Base-by-base conservation (phyloP, 2,329 filamentous ascomycete genomes). In the Colletotrichum plurivorum region DNA sequence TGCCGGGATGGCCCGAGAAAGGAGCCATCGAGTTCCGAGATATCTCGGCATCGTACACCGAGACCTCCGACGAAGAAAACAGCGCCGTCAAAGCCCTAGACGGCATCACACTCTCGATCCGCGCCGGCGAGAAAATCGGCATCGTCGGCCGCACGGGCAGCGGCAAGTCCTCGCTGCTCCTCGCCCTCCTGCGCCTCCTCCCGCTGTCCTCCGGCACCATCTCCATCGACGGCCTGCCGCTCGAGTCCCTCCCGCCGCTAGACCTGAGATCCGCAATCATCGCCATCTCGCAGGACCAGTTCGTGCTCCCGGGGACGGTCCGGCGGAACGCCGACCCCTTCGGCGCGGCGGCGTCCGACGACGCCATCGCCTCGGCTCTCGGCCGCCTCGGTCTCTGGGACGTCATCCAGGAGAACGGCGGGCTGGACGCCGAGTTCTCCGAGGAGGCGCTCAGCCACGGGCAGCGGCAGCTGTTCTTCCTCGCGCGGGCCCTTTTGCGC, bases 311-410 rank as follows among this genome's bases (percentile, higher is more conserved):
- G 1, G 67, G 69, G 15, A 61, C 69, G 20, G 67, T 70, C 13
- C 67, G 69, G 2, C 52, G 87, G 78, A 99, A 99, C 77, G 87
- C 99, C 16, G 62, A 71, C 43, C 69, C 69, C 5, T 52, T 69
- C 22, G 55, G 22, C 25, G 18, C 27, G 9, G 18, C 39, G 9
- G 57, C 36, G 5, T 27, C 57, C 15, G 45, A 45, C 18, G 61
- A 95, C 69, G 45, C 46, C 56, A 48, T 66, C n/a, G 22, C 49
- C 43, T 48, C 56, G 15, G 43, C 52, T 2, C 61, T 71, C 25
- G 27, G 39, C 5, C 56, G 61, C 22, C 52, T 71, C 20, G 63
- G 51, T 15, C 54, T 79, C 2, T 63, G 71, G 65, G 64, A 72
- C 1, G 43, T 73, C 0, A 75, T 87, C 20, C 48, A 31, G 27